Conservation (phyloP, 1,139 yeast species). For the Arxiozyma bovina region DNA sequence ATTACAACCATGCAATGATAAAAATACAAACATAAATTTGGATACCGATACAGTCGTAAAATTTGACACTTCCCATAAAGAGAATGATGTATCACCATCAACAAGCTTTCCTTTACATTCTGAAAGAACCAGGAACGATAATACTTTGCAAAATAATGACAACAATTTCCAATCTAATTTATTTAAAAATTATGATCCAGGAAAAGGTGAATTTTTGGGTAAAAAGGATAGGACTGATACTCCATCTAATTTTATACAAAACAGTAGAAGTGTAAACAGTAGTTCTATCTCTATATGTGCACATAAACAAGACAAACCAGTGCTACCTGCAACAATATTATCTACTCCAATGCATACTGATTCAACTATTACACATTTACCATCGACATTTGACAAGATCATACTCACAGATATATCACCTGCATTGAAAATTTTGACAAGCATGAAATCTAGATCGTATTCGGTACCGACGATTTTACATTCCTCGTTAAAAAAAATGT, state of each 20-base stretch:
- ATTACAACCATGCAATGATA: background rate
- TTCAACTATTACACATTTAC: background rate
- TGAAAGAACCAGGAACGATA: background rate
- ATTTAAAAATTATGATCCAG: constrained; percentile 28
- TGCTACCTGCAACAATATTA: background rate
- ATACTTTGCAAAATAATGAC: background rate
- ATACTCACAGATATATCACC: constrained; percentile 6
- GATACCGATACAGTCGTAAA: background rate
- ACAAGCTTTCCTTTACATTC: background rate
- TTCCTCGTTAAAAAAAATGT: constrained; percentile 26
- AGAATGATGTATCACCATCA: background rate
- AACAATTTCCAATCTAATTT: constrained; percentile 7
- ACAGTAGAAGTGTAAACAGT: background rate
- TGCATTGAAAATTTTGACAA: constrained; percentile 6
- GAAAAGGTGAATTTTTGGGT: constrained; percentile 26
- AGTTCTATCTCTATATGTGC: background rate
- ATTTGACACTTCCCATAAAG: background rate
- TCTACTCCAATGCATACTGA: background rate
- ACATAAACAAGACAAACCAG: background rate
- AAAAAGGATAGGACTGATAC: background rate
- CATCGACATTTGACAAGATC: constrained; percentile 2
- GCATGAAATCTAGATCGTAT: constrained; percentile 24
- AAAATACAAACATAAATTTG: background rate
- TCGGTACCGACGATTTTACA: constrained; percentile 31
- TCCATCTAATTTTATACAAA: background rate